phyloP scores from a whole-genome alignment of 2,329 filamentous ascomycete genomes.

The Pseudogymnoascus sp. region DNA sequence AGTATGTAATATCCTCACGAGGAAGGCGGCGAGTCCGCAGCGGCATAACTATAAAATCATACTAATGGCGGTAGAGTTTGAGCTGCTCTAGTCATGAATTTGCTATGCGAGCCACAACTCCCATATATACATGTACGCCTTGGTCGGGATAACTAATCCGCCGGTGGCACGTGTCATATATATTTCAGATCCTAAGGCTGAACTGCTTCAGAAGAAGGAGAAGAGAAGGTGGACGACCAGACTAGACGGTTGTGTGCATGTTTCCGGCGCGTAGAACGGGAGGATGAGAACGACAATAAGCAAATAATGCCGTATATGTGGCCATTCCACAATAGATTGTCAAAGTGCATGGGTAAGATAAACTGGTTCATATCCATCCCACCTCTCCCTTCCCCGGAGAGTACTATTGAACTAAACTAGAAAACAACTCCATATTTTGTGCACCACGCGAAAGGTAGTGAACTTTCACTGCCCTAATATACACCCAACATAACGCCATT shows the following conservation, averaged over 20 bases:
- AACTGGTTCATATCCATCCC: constrained; percentile 1
- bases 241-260: not conserved
- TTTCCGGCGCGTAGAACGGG: not conserved
- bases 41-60: not conserved
- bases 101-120: not conserved
- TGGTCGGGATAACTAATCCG: no score
- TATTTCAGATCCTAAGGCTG: no score
- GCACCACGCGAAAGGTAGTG: constrained; percentile 8
- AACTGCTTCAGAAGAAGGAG: no score
- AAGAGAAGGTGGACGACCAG: no score
- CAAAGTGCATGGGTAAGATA: not conserved
- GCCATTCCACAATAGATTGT: not conserved
- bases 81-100: not conserved
- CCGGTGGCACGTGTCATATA: no score
- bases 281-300: not conserved
- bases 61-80: not conserved
- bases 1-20: constrained; percentile 13
- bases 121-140: no score
- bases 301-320: not conserved
- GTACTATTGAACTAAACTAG: constrained; percentile 6
- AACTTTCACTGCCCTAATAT: constrained; percentile 9
- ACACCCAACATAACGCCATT: constrained; percentile 6
- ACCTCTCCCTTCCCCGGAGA: constrained; percentile 1
- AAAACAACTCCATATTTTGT: constrained; percentile 9
- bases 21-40: constrained; percentile 6